Conservation (phyloP, 2,329 filamentous ascomycete species). For the Xylaria hypoxylon region DNA sequence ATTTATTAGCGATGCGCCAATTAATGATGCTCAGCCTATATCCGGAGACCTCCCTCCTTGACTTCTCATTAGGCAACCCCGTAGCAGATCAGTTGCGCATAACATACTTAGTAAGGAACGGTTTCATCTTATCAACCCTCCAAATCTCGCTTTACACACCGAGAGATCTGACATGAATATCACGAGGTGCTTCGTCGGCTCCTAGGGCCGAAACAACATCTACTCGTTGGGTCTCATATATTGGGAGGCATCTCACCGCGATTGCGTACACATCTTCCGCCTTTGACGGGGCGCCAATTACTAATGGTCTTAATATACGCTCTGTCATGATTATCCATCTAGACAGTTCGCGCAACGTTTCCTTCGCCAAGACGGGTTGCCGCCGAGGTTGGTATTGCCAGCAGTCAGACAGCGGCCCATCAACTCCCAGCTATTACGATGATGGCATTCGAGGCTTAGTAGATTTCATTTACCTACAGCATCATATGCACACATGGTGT, state of each 20-base stretch:
- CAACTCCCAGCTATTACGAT: neutral
- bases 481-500: neutral
- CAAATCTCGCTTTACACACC: slow-evolving; percentile 1
- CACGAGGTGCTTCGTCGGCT: slow-evolving; percentile 27
- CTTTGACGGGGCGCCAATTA: slow-evolving; percentile 4
- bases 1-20: slow-evolving; percentile 35
- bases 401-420: neutral
- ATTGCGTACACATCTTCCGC: neutral
- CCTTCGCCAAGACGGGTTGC: neutral
- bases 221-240: slow-evolving; percentile 4
- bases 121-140: slow-evolving; percentile 12
- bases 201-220: slow-evolving; percentile 29
- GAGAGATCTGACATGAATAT: slow-evolving; percentile 19
- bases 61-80: slow-evolving; percentile 33
- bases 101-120: slow-evolving; percentile 1
- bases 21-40: slow-evolving; percentile 48
- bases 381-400: neutral
- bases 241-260: neutral
- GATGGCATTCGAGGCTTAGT: neutral
- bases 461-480: neutral
- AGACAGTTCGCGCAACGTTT: neutral
- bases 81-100: slow-evolving; percentile 32
- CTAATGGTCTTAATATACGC: neutral
- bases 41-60: slow-evolving; percentile 40
- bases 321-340: neutral